Conservation (phyloP, 2,329 filamentous ascomycete species). For the Sporothrix pallida region DNA sequence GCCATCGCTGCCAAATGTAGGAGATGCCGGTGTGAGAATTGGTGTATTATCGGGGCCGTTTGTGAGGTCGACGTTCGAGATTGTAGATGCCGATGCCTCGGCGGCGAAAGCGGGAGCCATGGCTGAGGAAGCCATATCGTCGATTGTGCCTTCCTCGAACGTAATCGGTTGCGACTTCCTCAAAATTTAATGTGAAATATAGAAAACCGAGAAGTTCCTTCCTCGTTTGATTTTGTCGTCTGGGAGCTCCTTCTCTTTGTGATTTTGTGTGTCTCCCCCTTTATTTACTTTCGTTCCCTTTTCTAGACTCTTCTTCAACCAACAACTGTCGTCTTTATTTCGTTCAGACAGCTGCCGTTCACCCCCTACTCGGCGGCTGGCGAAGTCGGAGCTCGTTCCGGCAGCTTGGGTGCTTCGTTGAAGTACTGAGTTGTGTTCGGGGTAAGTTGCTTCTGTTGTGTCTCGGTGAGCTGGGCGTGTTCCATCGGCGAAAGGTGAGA, state of each 20-base stretch:
- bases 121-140: background rate
- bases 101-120: constrained; percentile 4
- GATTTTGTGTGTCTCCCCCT: background rate
- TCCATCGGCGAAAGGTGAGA: constrained; percentile 22
- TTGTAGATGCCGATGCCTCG: background rate
- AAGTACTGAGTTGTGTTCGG: background rate
- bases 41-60: background rate
- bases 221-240: background rate
- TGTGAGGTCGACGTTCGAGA: too few species aligned
- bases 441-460: background rate
- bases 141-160: background rate
- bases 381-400: background rate
- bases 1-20: constrained; percentile 8
- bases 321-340: background rate
- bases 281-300: background rate
- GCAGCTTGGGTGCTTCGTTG: background rate
- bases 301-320: background rate
- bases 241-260: constrained; percentile 3
- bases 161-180: background rate
- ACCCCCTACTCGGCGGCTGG: background rate
- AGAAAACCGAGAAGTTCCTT: background rate
- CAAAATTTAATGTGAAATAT: background rate
- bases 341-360: background rate
- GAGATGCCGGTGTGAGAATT: background rate
- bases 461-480: background rate